phyloP scores from a whole-genome alignment of 106 monocot genomes.

The Gastrodia elata region DNA sequence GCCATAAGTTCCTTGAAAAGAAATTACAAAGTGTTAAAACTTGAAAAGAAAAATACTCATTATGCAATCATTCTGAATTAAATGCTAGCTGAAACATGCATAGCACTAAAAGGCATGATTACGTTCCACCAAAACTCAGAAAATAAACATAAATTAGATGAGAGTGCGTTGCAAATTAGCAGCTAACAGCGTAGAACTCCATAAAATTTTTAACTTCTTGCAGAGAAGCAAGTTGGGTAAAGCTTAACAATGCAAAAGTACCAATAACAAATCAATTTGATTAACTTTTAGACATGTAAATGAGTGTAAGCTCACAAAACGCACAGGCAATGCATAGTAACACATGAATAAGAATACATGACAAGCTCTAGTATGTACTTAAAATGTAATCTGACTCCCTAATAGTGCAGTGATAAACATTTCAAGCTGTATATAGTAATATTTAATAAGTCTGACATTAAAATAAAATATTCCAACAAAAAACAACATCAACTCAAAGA shows the following conservation, averaged over 20 bases:
- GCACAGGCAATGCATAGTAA: neutral
- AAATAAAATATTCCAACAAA: neutral
- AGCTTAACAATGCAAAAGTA: neutral
- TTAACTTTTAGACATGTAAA: neutral
- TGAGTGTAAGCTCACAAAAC: neutral
- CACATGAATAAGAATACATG: neutral
- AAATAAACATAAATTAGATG: neutral
- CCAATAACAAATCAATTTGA: neutral
- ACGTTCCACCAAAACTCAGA: neutral
- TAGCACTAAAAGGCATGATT: neutral
- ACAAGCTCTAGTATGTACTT: neutral
- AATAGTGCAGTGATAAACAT: neutral
- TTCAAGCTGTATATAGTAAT: neutral
- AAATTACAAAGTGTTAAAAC: neutral
- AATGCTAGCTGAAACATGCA: neutral
- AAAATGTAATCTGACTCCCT: neutral
- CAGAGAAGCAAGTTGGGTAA: neutral
- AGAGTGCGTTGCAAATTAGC: neutral
- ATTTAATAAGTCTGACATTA: neutral
- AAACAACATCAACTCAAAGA: neutral
- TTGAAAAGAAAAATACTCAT: neutral
- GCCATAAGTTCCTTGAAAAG: slow-evolving; percentile 59
- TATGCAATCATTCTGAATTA: neutral
- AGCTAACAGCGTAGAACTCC: neutral
- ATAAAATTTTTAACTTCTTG: neutral